Evolutionary conservation across 768 basidiomycete species (phyloP), one percentile per base, ranked within the genome.

Genomic region (Hebeloma cylindrosporum): DNA sequence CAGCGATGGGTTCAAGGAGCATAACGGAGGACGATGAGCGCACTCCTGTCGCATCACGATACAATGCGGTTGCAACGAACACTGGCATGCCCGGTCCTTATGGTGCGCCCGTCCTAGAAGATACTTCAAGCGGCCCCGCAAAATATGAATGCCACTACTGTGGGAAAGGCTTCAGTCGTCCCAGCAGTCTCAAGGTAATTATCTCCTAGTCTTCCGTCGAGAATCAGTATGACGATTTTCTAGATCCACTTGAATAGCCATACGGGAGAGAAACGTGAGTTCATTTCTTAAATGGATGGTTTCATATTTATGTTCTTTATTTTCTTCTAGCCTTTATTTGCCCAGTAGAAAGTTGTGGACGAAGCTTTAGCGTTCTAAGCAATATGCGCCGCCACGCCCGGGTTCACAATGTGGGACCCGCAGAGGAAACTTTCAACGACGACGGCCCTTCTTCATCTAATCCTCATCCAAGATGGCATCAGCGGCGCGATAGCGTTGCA

Each of bases 371-470:
- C 58, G 88, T 90, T 38, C 79, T 89, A 59, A 89, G 86, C 64
- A 91, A 91, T 69, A 91, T 91, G 88, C 83, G 88, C 50, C 75
- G 88, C 45, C 88, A 91, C 62, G 81, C 87, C 47, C 82, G 88
- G 43, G 82, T 85, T 9, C 88, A 90, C 59, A 69, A 14, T 35
- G 38, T 40, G 7, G 32, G 43, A n/a, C 16, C 35, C 18, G 13
- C 45, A 20, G 39, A 20, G 6, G 51, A 45, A 22, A 11, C 37
- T 33, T 34, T 37, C 25, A 33, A 22, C 21, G 48, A 50, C 30
- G 34, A 41, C n/a, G 27, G 34, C 36, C 45, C 30, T 32, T 34
- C 45, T 14, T 43, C 48, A 17, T 37, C 40, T 1, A 36, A 21
- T 46, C 53, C 22, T 55, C 59, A n/a, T 23, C 50, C 54, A 25